phyloP scores from a whole-genome alignment of 2,329 filamentous ascomycete species.

The Fusarium sublunatum region DNA sequence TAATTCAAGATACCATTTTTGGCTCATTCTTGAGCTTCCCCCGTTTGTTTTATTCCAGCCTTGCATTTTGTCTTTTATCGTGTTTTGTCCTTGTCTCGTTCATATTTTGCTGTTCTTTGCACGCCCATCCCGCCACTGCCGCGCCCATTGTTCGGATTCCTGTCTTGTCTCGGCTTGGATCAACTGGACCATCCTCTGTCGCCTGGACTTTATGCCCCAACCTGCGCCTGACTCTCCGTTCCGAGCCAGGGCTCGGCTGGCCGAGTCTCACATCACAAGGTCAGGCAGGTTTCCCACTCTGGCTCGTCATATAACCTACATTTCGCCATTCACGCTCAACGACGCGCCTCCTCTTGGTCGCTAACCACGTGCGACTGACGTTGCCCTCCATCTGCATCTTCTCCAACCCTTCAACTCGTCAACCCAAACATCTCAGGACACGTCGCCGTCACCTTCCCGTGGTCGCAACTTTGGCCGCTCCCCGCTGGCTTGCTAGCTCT shows the following conservation, averaged over 20 bases:
- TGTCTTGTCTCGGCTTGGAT: slow-evolving; percentile 36
- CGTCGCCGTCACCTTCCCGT: slow-evolving; percentile 62
- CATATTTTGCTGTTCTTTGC: slow-evolving; percentile 14
- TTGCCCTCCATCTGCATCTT: slow-evolving; percentile 57
- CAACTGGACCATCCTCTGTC: slow-evolving; percentile 15
- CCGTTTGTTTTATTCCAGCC: slow-evolving; percentile 17
- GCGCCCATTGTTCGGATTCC: slow-evolving; percentile 34
- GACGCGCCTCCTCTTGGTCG: slow-evolving; percentile 50
- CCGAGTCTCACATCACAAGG: slow-evolving; percentile 39
- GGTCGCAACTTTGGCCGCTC: slow-evolving; percentile 38
- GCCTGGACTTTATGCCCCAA: slow-evolving; percentile 31
- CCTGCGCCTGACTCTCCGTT: slow-evolving; percentile 30
- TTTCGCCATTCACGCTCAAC: slow-evolving; percentile 41
- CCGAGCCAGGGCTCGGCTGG: slow-evolving; percentile 36
- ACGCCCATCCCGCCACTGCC: slow-evolving; percentile 27
- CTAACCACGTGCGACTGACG: slow-evolving; percentile 64
- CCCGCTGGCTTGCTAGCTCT: slow-evolving; percentile 45
- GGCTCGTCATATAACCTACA: slow-evolving; percentile 42
- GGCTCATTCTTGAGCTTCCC: slow-evolving; percentile 4
- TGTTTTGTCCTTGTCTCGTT: slow-evolving; percentile 21
- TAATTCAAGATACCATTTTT: slow-evolving; percentile 36
- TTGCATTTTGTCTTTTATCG: slow-evolving; percentile 25
- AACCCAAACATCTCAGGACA: slow-evolving; percentile 71
- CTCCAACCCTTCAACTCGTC: slow-evolving; percentile 54
- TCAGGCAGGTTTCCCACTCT: slow-evolving; percentile 38